Conservation (phyloP, 192 early-diverging fungal genomes). For the Umbelopsis sp. region DNA sequence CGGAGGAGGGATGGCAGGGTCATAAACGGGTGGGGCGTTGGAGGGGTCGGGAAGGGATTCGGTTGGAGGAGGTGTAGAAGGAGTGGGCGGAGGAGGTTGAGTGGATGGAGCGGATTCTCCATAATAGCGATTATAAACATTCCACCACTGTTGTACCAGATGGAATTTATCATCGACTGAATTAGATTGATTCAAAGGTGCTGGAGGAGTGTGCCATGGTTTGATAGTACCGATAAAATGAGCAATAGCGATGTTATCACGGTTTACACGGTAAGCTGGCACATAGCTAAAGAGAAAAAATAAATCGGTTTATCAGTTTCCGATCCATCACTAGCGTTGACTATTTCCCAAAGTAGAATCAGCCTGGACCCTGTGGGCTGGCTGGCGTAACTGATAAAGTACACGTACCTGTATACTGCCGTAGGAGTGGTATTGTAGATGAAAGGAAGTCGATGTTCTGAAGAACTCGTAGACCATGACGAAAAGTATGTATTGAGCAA, state of each 20-base stretch:
- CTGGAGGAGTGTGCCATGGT: slow-evolving; percentile 77
- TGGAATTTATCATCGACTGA: slow-evolving; percentile 44
- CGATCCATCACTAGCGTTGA: background rate
- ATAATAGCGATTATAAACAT: slow-evolving; percentile 61
- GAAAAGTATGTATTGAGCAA: slow-evolving; percentile 87
- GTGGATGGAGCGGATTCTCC: slow-evolving; percentile 15
- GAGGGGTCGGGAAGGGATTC: background rate
- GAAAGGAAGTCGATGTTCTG: slow-evolving; percentile 80
- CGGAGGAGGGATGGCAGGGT: background rate
- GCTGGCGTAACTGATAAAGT: slow-evolving; percentile 3
- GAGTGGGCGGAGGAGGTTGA: background rate
- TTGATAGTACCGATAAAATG: slow-evolving; percentile 91
- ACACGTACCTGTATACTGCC: slow-evolving; percentile 71
- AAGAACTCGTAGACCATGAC: slow-evolving; percentile 63
- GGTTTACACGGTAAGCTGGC: slow-evolving; percentile 82
- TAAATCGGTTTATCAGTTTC: slow-evolving; percentile 12
- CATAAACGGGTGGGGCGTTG: background rate
- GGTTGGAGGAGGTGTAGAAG: background rate
- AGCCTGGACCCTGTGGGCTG: background rate
- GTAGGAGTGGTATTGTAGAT: slow-evolving; percentile 89
- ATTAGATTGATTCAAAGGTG: slow-evolving; percentile 59
- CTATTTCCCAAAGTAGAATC: too few species aligned
- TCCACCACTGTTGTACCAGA: slow-evolving; percentile 75
- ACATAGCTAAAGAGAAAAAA: slow-evolving; percentile 52
- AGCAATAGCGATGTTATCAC: slow-evolving; percentile 69